These are phyloP conservation scores for Sclerotinia glacialis DNA, from an alignment of 2,329 filamentous ascomycete species.

Conservation along the genomic window DNA sequence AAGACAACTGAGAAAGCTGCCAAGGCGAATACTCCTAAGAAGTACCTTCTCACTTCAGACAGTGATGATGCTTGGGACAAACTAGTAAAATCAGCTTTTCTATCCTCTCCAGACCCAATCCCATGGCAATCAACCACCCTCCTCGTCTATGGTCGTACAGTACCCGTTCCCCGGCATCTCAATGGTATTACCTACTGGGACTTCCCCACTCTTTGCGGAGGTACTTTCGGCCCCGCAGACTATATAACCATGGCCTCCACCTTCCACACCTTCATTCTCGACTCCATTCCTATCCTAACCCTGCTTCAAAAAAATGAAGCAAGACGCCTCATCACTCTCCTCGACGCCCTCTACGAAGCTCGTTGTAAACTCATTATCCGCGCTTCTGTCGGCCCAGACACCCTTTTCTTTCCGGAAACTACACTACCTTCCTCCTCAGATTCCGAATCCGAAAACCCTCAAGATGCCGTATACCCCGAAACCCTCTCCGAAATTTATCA, in stretches of 20 bases:
- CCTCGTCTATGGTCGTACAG: conserved; percentile 60
- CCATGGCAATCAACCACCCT: conserved; percentile 48
- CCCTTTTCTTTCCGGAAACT: conserved; percentile 71
- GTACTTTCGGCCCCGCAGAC: conserved; percentile 70
- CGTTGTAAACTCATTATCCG: conserved; percentile 71
- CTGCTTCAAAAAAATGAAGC: conserved; percentile 76
- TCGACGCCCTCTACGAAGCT: conserved; percentile 81
- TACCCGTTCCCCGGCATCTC: conserved; percentile 57
- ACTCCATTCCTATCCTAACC: conserved; percentile 65
- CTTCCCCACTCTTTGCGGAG: conserved; percentile 65
- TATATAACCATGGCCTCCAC: conserved; percentile 78
- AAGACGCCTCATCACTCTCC: conserved; percentile 72
- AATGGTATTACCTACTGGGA: conserved; percentile 61
- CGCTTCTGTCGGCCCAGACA: conserved; percentile 66
- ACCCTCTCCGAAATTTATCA: conserved; percentile 74
- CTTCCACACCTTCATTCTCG: conserved; percentile 75
- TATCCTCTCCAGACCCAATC: conserved; percentile 32
- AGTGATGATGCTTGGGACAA: conserved; percentile 33
- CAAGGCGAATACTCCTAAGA: conserved; percentile 30
- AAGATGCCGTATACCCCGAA: conserved; percentile 60
- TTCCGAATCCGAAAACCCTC: conserved; percentile 40
- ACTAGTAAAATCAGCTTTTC: conserved; percentile 29
- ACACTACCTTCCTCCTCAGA: conserved; percentile 22
- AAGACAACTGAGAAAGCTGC: conserved; percentile 20
- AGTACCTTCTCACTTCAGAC: conserved; percentile 33